A percentile compares a stretch with the other conserved stretches of the same genome.
phyloP scores from a whole-genome alignment of 1,139 yeast species.

The Scheffersomyces quercinus region DNA sequence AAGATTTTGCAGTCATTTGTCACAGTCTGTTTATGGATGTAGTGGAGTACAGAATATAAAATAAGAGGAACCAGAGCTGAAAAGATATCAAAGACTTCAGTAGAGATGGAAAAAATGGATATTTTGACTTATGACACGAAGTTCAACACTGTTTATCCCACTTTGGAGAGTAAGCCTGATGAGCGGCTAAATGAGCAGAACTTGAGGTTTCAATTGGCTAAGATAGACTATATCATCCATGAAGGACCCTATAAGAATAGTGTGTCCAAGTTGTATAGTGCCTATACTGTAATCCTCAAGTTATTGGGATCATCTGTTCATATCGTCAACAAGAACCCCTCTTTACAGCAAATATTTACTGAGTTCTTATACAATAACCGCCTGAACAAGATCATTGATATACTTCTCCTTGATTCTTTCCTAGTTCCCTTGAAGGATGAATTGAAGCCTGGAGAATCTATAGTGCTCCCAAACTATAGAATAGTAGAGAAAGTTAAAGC shows the following conservation, averaged over 20 bases:
- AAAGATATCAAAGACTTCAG: too few relatives aligned
- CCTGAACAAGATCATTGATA: background rate
- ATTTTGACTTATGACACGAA: constrained; percentile 1
- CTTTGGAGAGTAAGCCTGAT: constrained; percentile 1
- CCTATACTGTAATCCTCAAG: background rate
- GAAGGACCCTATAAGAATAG: constrained; percentile 4
- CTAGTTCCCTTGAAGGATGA: background rate
- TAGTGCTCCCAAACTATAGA: background rate
- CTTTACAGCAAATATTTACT: background rate
- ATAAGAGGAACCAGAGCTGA: too few relatives aligned
- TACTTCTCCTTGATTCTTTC: background rate
- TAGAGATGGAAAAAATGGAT: background rate
- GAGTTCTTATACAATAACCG: background rate
- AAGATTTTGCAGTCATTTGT: too few relatives aligned
- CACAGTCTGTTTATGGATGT: too few relatives aligned
- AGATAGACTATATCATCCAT: constrained; percentile 4
- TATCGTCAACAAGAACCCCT: background rate
- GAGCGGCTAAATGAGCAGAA: background rate
- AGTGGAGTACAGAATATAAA: too few relatives aligned
- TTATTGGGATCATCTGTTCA: background rate
- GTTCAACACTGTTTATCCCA: background rate
- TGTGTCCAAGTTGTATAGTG: background rate
- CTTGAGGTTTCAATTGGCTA: constrained; percentile 7
- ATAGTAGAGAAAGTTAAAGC: background rate
- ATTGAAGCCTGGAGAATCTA: background rate